A percentile compares a stretch with the other conserved stretches of the same genome.
phyloP scores from a whole-genome alignment of 768 basidiomycete genomes.

The Hygrocybe punicea region DNA sequence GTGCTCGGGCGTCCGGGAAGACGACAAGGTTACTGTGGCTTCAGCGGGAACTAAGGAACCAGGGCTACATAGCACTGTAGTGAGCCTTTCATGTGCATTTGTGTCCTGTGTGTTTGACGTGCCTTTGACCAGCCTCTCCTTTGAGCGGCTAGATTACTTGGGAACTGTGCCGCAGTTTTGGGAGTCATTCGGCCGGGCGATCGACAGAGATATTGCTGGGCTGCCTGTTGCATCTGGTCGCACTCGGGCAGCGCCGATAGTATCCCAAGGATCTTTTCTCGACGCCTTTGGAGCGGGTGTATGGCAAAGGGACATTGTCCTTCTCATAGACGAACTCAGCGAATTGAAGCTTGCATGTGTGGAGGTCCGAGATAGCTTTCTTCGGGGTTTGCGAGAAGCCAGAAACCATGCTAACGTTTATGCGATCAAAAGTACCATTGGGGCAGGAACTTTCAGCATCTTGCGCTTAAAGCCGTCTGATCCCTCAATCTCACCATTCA shows the following conservation, averaged over 20 bases:
- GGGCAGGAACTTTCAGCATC: conserved; percentile 13
- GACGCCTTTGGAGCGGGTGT: not conserved
- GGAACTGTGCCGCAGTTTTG: not conserved
- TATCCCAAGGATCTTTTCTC: not conserved
- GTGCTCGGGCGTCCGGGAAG: conserved; percentile 12
- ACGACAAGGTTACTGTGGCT: conserved; percentile 7
- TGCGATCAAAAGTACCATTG: conserved; percentile 7
- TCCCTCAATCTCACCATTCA: conserved; percentile 6
- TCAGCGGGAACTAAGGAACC: not conserved
- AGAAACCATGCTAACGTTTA: not conserved
- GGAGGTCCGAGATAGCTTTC: conserved; percentile 3
- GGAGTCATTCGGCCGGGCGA: conserved; percentile 2
- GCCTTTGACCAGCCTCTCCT: conserved; percentile 4
- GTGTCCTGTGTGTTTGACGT: not conserved
- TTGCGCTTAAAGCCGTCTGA: conserved; percentile 8
- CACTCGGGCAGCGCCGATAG: not conserved
- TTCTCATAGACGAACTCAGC: conserved; percentile 14
- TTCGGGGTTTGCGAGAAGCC: conserved; percentile 8
- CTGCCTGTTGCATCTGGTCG: not conserved
- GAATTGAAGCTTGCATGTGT: not conserved
- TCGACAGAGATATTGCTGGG: not conserved
- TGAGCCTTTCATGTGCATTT: conserved; percentile 1
- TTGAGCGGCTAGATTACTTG: conserved; percentile 1
- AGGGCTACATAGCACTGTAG: conserved; percentile 7
- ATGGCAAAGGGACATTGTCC: not conserved